Conservation (phyloP, 768 basidiomycete species). For the Butyriboletus loyo region DNA sequence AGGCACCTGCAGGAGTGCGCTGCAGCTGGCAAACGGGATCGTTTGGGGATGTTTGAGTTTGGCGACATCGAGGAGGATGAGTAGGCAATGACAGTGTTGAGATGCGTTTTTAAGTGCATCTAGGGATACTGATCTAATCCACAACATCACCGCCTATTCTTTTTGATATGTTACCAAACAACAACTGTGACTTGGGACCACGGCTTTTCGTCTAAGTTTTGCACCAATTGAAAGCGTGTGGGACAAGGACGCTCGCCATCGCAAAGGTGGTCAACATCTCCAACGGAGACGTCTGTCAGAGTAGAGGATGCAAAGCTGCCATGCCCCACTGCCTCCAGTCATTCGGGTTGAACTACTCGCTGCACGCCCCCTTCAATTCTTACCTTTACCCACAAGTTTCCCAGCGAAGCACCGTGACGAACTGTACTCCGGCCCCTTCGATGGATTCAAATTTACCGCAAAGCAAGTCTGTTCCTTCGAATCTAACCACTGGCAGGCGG, state of each 20-base stretch:
- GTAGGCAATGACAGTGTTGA: slow-evolving; percentile 12
- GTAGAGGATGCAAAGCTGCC: slow-evolving; percentile 6
- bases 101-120: slow-evolving; percentile 18
- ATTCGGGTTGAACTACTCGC: neutral
- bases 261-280: neutral
- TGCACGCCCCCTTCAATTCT: neutral
- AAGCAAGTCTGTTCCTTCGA: slow-evolving; percentile 27
- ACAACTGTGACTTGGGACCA: neutral
- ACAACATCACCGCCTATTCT: neutral
- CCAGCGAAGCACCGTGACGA: neutral
- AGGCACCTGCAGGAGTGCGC: slow-evolving; percentile 63
- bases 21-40: slow-evolving; percentile 64
- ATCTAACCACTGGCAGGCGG: slow-evolving; percentile 13
- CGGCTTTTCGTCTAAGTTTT: slow-evolving; percentile 3
- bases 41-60: slow-evolving; percentile 85
- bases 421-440: neutral
- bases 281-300: neutral
- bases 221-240: neutral
- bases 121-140: slow-evolving; percentile 14
- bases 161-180: neutral
- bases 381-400: neutral
- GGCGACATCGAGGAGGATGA: slow-evolving; percentile 91
- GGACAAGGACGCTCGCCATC: neutral
- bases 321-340: neutral
- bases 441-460: slow-evolving; percentile 20